Evolutionary conservation across 2,329 filamentous ascomycete species (phyloP), one percentile per base, ranked within the genome.

Genomic region (Cadophora sp.): DNA sequence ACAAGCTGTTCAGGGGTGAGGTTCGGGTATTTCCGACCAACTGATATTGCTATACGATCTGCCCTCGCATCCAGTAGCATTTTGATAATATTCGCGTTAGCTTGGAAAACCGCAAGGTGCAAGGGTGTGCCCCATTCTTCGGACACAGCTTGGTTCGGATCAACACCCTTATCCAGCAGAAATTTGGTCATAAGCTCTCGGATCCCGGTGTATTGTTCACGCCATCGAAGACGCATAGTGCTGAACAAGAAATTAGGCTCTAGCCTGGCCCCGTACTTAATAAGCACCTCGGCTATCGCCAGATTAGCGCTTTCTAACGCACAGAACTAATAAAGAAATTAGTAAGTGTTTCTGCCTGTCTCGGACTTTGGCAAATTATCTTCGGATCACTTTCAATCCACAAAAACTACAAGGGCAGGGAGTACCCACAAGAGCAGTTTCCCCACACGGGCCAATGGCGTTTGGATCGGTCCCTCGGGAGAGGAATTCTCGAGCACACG

Each of bases 401-500:
- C n/a, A n/a, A n/a, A n/a, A n/a, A n/a, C n/a, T n/a, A n/a, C n/a
- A n/a, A n/a, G n/a, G n/a, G n/a, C n/a, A n/a, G n/a, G n/a, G n/a
- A n/a, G n/a, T n/a, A n/a, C n/a, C n/a, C n/a, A n/a, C n/a, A n/a
- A 56, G 53, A 6, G 30, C 2, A 41, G 53, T 39, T 1, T 1
- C 41, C 33, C 41, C 41, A 22, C 18, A 24, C 24, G 53, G 53
- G 3, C 53, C 53, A n/a, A 13, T 22, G 13, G 16, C 36, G 14
- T 58, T 22, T 16, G 53, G 53, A 41, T 58, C 53, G 20, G 53
- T 22, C 7, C 33, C 53, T 58, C 53, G 33, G 3, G 33, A 41
- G 5, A 58, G 53, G 6, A 58, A 58, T 58, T 41, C 53, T 39
- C 33, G 53, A 58, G n/a, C n/a, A n/a, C n/a, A n/a, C n/a, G n/a